Percentiles rank a stretch among this genome's conserved stretches.
These are phyloP conservation scores for Metschnikowia amazonensis DNA, from an alignment of 805 yeast species.

Conservation along the genomic window DNA sequence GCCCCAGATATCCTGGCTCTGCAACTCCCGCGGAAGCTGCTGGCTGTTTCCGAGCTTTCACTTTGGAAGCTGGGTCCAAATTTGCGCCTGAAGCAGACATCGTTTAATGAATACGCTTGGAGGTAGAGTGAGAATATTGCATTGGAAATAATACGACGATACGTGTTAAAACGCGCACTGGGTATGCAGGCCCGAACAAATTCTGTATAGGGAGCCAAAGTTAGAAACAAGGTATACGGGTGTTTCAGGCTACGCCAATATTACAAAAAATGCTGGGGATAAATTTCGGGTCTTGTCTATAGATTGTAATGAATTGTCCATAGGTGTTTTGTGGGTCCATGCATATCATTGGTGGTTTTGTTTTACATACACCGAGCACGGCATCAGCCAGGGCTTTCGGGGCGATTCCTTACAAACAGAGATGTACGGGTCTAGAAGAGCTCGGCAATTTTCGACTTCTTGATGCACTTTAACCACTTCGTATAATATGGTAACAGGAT, in stretches of 20 bases:
- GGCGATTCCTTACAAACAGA: too few species aligned
- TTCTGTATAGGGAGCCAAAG: too few species aligned
- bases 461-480: too few species aligned
- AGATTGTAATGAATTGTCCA: too few species aligned
- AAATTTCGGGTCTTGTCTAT: too few species aligned
- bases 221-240: too few species aligned
- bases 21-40: neutral
- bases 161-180: slow-evolving; percentile 9
- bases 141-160: neutral
- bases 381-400: neutral
- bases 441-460: too few species aligned
- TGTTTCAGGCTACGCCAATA: too few species aligned
- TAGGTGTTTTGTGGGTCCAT: neutral
- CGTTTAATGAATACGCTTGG: slow-evolving; percentile 1
- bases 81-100: slow-evolving; percentile 19
- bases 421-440: too few species aligned
- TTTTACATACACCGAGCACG: neutral
- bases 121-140: neutral
- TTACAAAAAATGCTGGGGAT: too few species aligned
- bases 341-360: too few species aligned
- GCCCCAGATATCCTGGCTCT: neutral
- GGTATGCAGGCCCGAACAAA: slow-evolving; percentile 3
- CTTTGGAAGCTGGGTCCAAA: slow-evolving; percentile 6
- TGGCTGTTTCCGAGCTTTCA: slow-evolving; percentile 6
- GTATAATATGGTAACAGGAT: too few species aligned